phyloP scores from a whole-genome alignment of 192 early-diverging fungal species.

The Coemansia sp. region DNA sequence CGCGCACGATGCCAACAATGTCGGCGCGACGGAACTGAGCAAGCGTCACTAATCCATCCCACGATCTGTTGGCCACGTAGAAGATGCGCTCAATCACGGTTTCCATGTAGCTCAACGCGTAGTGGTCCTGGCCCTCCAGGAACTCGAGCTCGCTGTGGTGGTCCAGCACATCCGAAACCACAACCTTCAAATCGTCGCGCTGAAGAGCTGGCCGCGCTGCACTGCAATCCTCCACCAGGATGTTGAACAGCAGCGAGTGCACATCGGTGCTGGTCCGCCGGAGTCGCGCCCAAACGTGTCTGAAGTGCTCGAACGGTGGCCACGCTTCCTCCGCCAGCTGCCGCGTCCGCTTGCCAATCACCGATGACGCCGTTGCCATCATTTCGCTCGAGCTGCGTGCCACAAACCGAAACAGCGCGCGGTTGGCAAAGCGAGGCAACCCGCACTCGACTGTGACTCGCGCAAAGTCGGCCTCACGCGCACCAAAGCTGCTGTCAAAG shows the following conservation, averaged over 20 bases:
- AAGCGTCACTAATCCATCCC: slow-evolving; percentile 73
- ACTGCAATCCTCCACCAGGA: slow-evolving; percentile 56
- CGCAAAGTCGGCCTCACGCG: slow-evolving; percentile 54
- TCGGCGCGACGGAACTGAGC: slow-evolving; percentile 69
- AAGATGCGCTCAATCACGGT: slow-evolving; percentile 89
- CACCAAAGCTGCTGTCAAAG: slow-evolving; percentile 53
- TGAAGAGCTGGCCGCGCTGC: slow-evolving; percentile 43
- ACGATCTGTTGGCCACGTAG: slow-evolving; percentile 68
- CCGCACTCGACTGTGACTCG: slow-evolving; percentile 59
- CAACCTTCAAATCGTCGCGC: slow-evolving; percentile 67
- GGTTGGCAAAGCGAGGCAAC: slow-evolving; percentile 68
- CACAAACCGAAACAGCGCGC: slow-evolving; percentile 60
- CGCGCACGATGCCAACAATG: slow-evolving; percentile 63
- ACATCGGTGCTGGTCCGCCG: slow-evolving; percentile 47
- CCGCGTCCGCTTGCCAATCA: slow-evolving; percentile 44
- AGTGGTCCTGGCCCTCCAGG: slow-evolving; percentile 73
- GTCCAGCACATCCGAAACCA: slow-evolving; percentile 80
- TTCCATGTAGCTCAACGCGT: slow-evolving; percentile 86
- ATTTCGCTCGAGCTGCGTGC: slow-evolving; percentile 18
- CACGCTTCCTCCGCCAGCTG: slow-evolving; percentile 35
- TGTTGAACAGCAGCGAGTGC: slow-evolving; percentile 59
- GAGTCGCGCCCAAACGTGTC: slow-evolving; percentile 50
- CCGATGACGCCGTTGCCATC: slow-evolving; percentile 4
- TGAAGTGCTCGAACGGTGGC: slow-evolving; percentile 25
- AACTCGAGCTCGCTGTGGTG: slow-evolving; percentile 89